These are phyloP conservation scores for Fusarium foetens DNA, from an alignment of 2,329 filamentous ascomycete species.

Conservation along the genomic window DNA sequence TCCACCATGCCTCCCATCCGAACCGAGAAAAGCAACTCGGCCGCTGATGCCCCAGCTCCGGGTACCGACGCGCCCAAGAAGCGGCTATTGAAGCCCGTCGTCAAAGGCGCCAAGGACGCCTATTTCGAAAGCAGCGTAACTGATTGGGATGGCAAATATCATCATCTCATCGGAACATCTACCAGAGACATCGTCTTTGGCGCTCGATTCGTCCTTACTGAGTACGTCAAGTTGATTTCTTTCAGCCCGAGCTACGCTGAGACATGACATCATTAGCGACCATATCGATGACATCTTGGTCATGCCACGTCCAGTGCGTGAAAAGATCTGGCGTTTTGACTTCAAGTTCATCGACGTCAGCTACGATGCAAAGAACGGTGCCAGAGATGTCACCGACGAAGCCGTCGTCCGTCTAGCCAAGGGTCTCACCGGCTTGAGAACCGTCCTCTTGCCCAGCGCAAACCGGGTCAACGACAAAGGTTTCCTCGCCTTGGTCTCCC, in stretches of 20 bases:
- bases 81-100: background rate
- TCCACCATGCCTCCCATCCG: background rate
- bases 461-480: accelerated
- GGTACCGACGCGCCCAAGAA: background rate
- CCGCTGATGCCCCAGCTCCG: background rate
- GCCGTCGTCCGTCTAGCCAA: background rate
- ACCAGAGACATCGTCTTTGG: background rate
- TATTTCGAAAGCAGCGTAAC: background rate
- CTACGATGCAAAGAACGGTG: background rate
- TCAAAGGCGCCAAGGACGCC: background rate
- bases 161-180: background rate
- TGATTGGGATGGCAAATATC: background rate
- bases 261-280: background rate
- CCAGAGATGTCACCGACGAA: background rate
- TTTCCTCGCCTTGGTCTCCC: background rate
- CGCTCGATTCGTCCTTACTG: background rate
- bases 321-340: background rate
- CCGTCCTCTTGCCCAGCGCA: background rate
- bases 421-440: background rate
- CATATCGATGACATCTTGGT: background rate
- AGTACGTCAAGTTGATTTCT: background rate
- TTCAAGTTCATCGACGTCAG: background rate
- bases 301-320: background rate
- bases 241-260: no score
- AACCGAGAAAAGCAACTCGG: background rate